Conservation (phyloP, 78 protist genomes). For the Dictyostelium capitatum region DNA sequence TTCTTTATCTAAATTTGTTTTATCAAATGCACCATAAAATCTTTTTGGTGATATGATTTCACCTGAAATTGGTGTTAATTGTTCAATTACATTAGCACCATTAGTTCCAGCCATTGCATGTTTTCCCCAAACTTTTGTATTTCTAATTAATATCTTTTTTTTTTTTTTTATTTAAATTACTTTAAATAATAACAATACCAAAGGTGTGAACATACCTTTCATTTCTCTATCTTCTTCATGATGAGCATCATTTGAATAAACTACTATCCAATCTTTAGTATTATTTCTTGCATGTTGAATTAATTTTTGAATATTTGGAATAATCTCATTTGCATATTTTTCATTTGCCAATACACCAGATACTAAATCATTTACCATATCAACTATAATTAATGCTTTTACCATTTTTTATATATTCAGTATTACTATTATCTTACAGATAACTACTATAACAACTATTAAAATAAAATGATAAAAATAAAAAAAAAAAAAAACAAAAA, state of each 20-base stretch:
- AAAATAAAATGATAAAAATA: too few species aligned
- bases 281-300: conserved; percentile 26
- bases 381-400: conserved; percentile 51
- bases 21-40: conserved; percentile 42
- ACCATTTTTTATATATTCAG: background rate
- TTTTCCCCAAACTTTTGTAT: conserved; percentile 41
- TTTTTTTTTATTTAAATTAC: too few species aligned
- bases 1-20: background rate
- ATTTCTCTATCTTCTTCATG: conserved; percentile 26
- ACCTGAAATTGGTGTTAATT: conserved; percentile 9
- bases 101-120: conserved; percentile 40
- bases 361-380: conserved; percentile 53
- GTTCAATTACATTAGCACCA: conserved; percentile 40
- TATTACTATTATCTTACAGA: too few species aligned
- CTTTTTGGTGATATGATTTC: conserved; percentile 39
- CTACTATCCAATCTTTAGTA: conserved; percentile 36
- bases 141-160: too few species aligned
- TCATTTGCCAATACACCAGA: conserved; percentile 16
- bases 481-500: too few species aligned
- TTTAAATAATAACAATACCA: too few species aligned
- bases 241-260: conserved; percentile 40
- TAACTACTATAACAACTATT: too few species aligned
- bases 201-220: too few species aligned
- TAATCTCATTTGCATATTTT: conserved; percentile 18
- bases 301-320: conserved; percentile 15